Percentiles rank a stretch among this genome's conserved stretches.
Evolutionary conservation across 2,329 filamentous ascomycete species (phyloP).

Genomic region (Karstenula rhodostoma): DNA sequence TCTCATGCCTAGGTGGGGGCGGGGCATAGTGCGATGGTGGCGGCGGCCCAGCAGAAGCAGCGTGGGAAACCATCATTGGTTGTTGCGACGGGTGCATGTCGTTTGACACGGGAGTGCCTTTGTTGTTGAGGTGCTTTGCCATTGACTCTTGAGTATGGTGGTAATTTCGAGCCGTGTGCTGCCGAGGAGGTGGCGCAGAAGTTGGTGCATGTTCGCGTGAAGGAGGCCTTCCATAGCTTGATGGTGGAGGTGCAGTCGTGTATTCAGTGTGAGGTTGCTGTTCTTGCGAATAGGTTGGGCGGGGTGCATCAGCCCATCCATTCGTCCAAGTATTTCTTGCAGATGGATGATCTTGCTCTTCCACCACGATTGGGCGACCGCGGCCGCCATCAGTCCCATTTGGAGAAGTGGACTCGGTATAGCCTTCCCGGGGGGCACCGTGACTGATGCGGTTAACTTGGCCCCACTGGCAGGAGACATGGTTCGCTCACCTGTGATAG

Average conservation of each 20-base stretch:
- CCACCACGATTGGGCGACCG: constrained; percentile 55
- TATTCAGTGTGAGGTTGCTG: constrained; percentile 33
- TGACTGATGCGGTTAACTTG: constrained; percentile 20
- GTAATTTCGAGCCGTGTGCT: constrained; percentile 42
- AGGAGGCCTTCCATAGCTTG: constrained; percentile 30
- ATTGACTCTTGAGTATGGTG: constrained; percentile 41
- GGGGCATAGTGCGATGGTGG: constrained; percentile 34
- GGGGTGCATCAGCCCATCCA: constrained; percentile 33
- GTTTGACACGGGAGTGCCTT: constrained; percentile 28
- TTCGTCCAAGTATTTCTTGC: constrained; percentile 32
- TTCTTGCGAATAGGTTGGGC: constrained; percentile 34
- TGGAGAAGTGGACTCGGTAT: constrained; percentile 43
- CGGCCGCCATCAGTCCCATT: constrained; percentile 54
- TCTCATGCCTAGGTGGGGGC: constrained; percentile 39
- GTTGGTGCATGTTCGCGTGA: constrained; percentile 33
- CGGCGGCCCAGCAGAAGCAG: constrained; percentile 30
- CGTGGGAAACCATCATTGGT: constrained; percentile 28
- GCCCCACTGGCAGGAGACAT: not conserved
- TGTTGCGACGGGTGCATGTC: constrained; percentile 49
- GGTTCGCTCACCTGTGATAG: constrained; percentile 39
- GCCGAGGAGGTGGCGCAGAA: constrained; percentile 31
- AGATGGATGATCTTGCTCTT: constrained; percentile 51
- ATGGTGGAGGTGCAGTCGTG: constrained; percentile 23
- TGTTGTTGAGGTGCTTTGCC: constrained; percentile 34
- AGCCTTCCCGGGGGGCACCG: constrained; percentile 38